phyloP scores from a whole-genome alignment of 2,329 filamentous ascomycete genomes.

The Sclerotinia minor region DNA sequence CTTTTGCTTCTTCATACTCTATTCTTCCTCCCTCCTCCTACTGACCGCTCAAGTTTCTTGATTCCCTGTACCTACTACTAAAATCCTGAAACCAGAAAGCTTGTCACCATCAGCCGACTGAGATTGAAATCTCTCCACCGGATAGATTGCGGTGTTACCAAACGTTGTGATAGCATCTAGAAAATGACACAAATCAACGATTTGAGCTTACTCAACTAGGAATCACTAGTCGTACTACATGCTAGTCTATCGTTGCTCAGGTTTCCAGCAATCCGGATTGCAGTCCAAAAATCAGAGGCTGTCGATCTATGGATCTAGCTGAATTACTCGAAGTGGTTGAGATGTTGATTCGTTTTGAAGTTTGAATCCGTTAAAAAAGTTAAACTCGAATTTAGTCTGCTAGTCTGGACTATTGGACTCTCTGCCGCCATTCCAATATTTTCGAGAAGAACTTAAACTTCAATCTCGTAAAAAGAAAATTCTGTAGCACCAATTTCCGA shows the following conservation, averaged over 20 bases:
- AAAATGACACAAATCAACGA: background rate
- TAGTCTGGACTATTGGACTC: too few relatives aligned
- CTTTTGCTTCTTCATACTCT: too few relatives aligned
- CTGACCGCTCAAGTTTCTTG: too few relatives aligned
- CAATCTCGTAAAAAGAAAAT: background rate
- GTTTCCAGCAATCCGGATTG: too few relatives aligned
- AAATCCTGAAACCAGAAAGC: too few relatives aligned
- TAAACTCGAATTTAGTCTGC: background rate
- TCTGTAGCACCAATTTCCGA: slow-evolving; percentile 14
- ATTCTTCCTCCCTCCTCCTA: too few relatives aligned
- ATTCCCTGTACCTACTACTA: background rate
- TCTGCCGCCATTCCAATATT: background rate
- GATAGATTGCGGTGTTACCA: background rate
- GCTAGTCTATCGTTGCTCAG: background rate
- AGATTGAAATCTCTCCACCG: background rate
- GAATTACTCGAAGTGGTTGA: too few relatives aligned
- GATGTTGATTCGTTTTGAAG: too few relatives aligned
- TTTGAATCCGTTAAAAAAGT: too few relatives aligned
- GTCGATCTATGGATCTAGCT: too few relatives aligned
- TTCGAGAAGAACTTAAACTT: background rate
- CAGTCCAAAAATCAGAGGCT: too few relatives aligned
- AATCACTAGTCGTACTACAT: too few relatives aligned
- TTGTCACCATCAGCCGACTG: background rate
- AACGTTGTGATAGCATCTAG: background rate
- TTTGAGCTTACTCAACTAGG: background rate